Percentiles rank a stretch among this genome's conserved stretches.
Evolutionary conservation across 2,329 filamentous ascomycete species (phyloP).

Genomic region (Colletotrichum musae): DNA sequence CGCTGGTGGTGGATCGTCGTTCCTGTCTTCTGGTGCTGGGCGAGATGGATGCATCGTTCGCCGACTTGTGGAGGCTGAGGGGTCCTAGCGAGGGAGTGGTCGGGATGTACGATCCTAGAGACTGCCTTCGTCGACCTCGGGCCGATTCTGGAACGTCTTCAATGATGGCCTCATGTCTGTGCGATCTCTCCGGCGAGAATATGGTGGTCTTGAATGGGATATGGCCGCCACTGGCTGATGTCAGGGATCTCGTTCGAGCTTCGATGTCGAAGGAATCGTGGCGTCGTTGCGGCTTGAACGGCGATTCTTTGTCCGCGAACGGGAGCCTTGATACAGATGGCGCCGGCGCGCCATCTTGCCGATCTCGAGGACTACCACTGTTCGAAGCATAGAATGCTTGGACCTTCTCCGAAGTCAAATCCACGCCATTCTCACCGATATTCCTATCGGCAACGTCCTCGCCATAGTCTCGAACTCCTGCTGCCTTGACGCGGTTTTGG

Average conservation of each 20-base stretch:
- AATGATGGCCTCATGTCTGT: slow-evolving; percentile 27
- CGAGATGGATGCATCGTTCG: neutral
- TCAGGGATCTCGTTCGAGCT: slow-evolving; percentile 42
- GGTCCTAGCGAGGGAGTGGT: slow-evolving; percentile 19
- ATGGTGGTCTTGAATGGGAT: slow-evolving; percentile 37
- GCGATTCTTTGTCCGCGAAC: slow-evolving; percentile 40
- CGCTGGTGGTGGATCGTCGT: slow-evolving; percentile 20
- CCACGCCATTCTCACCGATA: slow-evolving; percentile 55
- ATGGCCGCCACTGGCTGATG: slow-evolving; percentile 37
- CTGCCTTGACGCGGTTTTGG: slow-evolving; percentile 61
- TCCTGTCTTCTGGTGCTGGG: slow-evolving; percentile 5
- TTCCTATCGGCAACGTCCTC: slow-evolving; percentile 78
- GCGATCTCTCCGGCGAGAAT: slow-evolving; percentile 27
- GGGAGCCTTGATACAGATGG: slow-evolving; percentile 33
- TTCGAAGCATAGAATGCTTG: slow-evolving; percentile 53
- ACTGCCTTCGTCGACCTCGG: slow-evolving; percentile 33
- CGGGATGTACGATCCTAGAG: slow-evolving; percentile 39
- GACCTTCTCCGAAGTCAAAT: slow-evolving; percentile 52
- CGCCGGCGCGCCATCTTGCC: slow-evolving; percentile 41
- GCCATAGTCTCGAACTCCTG: slow-evolving; percentile 69
- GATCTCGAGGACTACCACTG: slow-evolving; percentile 20
- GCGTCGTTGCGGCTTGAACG: slow-evolving; percentile 22
- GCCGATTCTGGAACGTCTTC: slow-evolving; percentile 24
- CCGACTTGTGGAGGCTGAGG: neutral
- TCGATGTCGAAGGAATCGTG: slow-evolving; percentile 17